Percentiles rank a stretch among this genome's conserved stretches.
Conservation (phyloP, 768 basidiomycete species). For the Auriscalpium microsporum region DNA sequence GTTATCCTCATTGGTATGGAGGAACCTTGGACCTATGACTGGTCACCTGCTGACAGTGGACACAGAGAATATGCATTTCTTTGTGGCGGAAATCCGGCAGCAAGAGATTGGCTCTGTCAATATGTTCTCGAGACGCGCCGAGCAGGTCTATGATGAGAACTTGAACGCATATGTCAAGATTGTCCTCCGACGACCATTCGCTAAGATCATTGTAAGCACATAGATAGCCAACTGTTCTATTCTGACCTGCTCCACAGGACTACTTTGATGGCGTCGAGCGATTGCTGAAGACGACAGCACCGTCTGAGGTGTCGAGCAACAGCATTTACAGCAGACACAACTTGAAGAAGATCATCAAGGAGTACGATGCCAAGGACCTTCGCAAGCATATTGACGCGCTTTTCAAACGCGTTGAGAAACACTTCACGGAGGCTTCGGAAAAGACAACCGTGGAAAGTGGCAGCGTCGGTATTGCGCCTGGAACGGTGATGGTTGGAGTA, state of each 20-base stretch:
- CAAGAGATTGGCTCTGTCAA: constrained; percentile 57
- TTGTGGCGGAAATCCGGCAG: constrained; percentile 72
- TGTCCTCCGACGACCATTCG: constrained; percentile 77
- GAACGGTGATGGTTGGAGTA: constrained; percentile 69
- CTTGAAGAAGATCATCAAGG: constrained; percentile 80
- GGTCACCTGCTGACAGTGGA: background rate
- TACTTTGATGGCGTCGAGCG: constrained; percentile 91
- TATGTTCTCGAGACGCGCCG: constrained; percentile 61
- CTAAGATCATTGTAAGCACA: constrained; percentile 57
- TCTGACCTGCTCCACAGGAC: constrained; percentile 44
- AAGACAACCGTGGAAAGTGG: constrained; percentile 47
- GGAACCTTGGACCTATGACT: background rate
- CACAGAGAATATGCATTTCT: constrained; percentile 94
- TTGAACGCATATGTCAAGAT: constrained; percentile 79
- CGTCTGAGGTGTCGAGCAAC: constrained; percentile 69
- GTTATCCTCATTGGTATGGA: constrained; percentile 86
- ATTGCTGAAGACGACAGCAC: constrained; percentile 70
- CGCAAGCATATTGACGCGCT: constrained; percentile 82
- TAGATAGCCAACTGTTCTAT: background rate
- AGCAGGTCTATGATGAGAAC: constrained; percentile 85
- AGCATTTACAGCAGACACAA: constrained; percentile 65
- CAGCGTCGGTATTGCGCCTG: constrained; percentile 36
- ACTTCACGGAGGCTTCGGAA: constrained; percentile 80
- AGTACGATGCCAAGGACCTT: constrained; percentile 81
- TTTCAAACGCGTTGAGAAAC: constrained; percentile 90